Base-by-base conservation (phyloP, 2,329 filamentous ascomycete genomes). In the Raffaelea ambrosiae region DNA sequence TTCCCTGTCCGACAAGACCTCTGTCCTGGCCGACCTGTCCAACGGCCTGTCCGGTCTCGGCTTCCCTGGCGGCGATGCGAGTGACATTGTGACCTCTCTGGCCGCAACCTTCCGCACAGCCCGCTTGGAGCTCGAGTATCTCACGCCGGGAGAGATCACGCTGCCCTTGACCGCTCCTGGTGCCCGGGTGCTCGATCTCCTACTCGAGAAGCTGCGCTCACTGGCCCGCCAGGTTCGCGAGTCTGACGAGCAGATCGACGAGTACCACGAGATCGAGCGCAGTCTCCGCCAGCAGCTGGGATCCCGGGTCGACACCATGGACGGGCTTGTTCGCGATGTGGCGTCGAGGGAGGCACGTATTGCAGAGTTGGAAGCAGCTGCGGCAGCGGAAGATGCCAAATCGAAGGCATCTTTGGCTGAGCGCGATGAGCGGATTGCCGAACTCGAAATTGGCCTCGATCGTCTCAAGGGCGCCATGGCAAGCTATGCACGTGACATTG, bases 71-170 rank as follows among this genome's bases (percentile, higher is more conserved):
- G 52, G 63, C 1, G 67, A 71, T 0, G 13, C 16, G 5, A 29
- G 14, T 13, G 16, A 5, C 19, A 16, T 76, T 48, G 57, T 82
- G 8, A 51, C 64, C 2, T 66, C 71, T 0, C 67, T 83, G 13
- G 59, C 67, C 0, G 52, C 65, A 2, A 68, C 72, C 2, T 76
- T 83, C 62, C 74, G 78, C 19, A 61, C 72, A 2, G 79, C 78
- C 1, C 71, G 79, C 1, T 63, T 82, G 0, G 78, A 83, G 54
- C 70, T 83, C 3, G 79, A 83, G 59, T 81, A 81, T 55, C 67
- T 82, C 19, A 75, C 71, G 0, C 79, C 79, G 0, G 79, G 78
- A 5, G 79, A 83, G 57, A 64, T 74, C n/a, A 56, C 68, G 0
- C 66, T 79, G 1, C 74, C 77, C 0, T 63, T 79, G 0, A 70